Conservation (phyloP, 73 alveolate genomes). For the Vitrella brassicaformis region DNA sequence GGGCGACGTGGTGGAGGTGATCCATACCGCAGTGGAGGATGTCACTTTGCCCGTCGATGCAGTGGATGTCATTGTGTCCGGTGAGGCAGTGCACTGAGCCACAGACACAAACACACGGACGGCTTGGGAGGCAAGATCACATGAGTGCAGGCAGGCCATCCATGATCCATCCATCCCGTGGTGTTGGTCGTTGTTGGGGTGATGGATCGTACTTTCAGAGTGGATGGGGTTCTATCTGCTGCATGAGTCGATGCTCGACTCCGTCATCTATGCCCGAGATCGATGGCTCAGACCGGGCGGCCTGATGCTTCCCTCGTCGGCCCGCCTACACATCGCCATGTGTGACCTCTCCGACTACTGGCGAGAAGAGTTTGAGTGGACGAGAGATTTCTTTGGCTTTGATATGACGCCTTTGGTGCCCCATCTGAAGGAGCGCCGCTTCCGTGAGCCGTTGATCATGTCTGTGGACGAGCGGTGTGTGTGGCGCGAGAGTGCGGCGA, state of each 20-base stretch:
- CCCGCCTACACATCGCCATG: not conserved
- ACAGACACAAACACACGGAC: too few species aligned
- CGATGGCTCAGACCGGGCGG: conserved; percentile 10
- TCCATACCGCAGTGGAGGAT: not conserved
- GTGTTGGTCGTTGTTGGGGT: too few species aligned
- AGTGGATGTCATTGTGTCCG: conserved; percentile 2
- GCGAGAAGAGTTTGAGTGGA: not conserved
- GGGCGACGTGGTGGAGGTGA: not conserved
- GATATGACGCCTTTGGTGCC: not conserved
- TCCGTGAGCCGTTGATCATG: not conserved
- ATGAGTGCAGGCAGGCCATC: too few species aligned
- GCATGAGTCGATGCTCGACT: conserved; percentile 82
- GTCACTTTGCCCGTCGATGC: not conserved
- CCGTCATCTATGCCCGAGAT: conserved; percentile 85
- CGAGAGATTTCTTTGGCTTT: not conserved
- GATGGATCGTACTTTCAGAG: conserved; percentile 80
- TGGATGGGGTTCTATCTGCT: conserved; percentile 91
- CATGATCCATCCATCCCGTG: too few species aligned
- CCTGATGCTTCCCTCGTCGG: not conserved
- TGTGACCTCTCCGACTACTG: not conserved
- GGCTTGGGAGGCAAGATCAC: too few species aligned
- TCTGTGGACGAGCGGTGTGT: not conserved
- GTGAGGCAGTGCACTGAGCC: too few species aligned
- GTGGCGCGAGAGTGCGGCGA: not conserved
- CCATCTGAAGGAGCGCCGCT: not conserved